A percentile compares a stretch with the other conserved stretches of the same genome.
Evolutionary conservation across 2,329 filamentous ascomycete genomes (phyloP).

Genomic region (Venturia carpophila): DNA sequence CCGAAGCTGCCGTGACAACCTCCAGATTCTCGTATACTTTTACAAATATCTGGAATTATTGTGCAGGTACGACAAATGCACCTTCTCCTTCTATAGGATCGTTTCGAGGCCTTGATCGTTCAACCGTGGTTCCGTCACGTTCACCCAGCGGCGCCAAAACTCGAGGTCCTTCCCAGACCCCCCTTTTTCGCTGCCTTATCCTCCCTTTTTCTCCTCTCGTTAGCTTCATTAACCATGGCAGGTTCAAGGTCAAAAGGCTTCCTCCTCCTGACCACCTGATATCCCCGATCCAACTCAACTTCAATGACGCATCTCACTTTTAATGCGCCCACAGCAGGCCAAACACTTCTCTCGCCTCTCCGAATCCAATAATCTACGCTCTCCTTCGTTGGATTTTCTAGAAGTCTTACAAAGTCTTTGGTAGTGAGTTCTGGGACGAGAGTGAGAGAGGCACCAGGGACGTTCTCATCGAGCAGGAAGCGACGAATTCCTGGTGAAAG

Average conservation of each 20-base stretch:
- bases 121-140: background rate
- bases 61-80: no score
- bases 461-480: conserved; percentile 73
- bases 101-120: no score
- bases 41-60: no score
- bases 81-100: no score
- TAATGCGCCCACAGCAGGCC: conserved; percentile 78
- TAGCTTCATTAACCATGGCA: background rate
- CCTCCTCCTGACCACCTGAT: conserved; percentile 63
- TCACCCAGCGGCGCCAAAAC: conserved; percentile 16
- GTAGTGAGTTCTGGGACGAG: conserved; percentile 72
- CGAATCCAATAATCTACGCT: conserved; percentile 73
- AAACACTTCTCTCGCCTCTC: conserved; percentile 78
- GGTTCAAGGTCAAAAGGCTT: conserved; percentile 31
- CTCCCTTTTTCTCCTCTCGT: conserved; percentile 12
- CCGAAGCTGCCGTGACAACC: no score
- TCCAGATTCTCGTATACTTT: no score
- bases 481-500: conserved; percentile 63
- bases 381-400: conserved; percentile 73
- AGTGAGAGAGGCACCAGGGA: conserved; percentile 70
- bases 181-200: conserved; percentile 19
- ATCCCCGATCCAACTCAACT: conserved; percentile 77
- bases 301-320: conserved; percentile 78
- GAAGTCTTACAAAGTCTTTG: conserved; percentile 64
- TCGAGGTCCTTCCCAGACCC: conserved; percentile 6